These are phyloP conservation scores for Pezicula radicicola DNA, from an alignment of 2,329 filamentous ascomycete species.

Conservation along the genomic window DNA sequence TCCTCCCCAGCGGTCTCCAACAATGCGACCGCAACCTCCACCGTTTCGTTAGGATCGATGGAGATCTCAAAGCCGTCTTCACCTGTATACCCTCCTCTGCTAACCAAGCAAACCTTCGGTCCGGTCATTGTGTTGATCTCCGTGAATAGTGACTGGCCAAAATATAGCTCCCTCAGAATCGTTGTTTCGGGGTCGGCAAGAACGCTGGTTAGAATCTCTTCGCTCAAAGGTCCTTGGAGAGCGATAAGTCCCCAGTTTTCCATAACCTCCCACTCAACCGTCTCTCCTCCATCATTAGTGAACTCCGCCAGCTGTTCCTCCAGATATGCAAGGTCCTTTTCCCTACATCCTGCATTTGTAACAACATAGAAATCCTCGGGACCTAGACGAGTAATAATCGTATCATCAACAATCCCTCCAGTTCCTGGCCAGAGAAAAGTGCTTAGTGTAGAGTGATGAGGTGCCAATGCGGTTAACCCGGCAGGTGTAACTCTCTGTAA, in stretches of 20 bases:
- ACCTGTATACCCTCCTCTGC: slow-evolving; percentile 90
- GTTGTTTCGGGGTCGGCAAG: slow-evolving; percentile 47
- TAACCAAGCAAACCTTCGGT: slow-evolving; percentile 64
- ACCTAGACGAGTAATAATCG: slow-evolving; percentile 79
- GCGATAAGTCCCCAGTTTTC: slow-evolving; percentile 77
- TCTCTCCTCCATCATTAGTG: slow-evolving; percentile 48
- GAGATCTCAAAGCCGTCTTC: slow-evolving; percentile 98
- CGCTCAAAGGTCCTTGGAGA: slow-evolving; percentile 80
- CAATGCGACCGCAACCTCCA: slow-evolving; percentile 61
- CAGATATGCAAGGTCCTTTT: slow-evolving; percentile 83
- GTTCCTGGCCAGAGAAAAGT: slow-evolving; percentile 74
- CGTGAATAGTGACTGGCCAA: slow-evolving; percentile 71
- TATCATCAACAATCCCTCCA: slow-evolving; percentile 94
- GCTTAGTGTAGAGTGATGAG: slow-evolving; percentile 78
- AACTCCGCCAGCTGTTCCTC: slow-evolving; percentile 63
- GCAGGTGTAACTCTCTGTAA: slow-evolving; percentile 83
- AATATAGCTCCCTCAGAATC: slow-evolving; percentile 70
- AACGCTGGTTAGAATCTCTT: slow-evolving; percentile 62
- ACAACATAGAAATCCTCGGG: slow-evolving; percentile 84
- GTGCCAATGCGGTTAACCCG: slow-evolving; percentile 59
- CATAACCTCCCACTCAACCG: slow-evolving; percentile 67
- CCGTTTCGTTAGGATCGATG: slow-evolving; percentile 65
- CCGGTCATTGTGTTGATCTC: slow-evolving; percentile 60
- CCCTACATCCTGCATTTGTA: slow-evolving; percentile 87
- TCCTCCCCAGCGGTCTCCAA: slow-evolving; percentile 51